These are phyloP conservation scores for Rhodotorula mucilaginosa DNA, from an alignment of 1,284 basidiomycete genomes.

Conservation along the genomic window DNA sequence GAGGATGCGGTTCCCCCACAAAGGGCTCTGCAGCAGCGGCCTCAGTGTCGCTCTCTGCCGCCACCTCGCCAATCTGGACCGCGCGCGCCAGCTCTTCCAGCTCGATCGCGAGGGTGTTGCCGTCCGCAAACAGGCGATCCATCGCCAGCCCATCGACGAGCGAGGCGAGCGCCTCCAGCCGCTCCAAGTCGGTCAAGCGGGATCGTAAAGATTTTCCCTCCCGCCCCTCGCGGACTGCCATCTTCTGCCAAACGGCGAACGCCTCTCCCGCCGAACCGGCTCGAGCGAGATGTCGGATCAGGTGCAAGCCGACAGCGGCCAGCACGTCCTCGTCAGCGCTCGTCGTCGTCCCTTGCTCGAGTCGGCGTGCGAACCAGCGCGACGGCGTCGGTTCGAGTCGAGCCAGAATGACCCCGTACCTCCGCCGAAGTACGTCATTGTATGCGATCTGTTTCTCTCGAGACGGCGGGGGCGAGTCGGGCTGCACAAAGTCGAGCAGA, in stretches of 20 bases:
- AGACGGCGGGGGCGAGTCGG: not conserved
- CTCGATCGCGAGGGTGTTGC: not conserved
- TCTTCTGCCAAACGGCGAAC: constrained; percentile 5
- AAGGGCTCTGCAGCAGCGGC: not conserved
- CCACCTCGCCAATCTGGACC: not conserved
- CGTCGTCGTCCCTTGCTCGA: not conserved
- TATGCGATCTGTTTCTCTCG: not conserved
- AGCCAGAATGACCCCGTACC: constrained; percentile 25
- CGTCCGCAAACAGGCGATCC: constrained; percentile 20
- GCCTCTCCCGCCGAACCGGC: constrained; percentile 17
- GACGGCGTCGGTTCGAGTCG: constrained; percentile 18
- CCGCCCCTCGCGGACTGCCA: not conserved
- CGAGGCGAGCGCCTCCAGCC: constrained; percentile 7
- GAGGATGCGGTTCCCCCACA: too few relatives aligned
- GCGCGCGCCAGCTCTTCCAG: constrained; percentile 8
- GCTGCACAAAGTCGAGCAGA: constrained; percentile 7
- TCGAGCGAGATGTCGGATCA: constrained; percentile 7
- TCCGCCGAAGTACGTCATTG: constrained; percentile 10
- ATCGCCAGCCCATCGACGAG: constrained; percentile 28
- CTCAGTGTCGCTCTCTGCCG: not conserved
- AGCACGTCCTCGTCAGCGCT: not conserved
- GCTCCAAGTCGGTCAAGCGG: not conserved
- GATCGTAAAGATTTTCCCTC: not conserved
- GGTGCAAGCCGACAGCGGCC: not conserved
- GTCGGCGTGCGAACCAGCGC: not conserved